Evolutionary conservation across 257 asterid species (phyloP), one percentile per base, ranked within the genome.

Genomic region (Salvia splendens): DNA sequence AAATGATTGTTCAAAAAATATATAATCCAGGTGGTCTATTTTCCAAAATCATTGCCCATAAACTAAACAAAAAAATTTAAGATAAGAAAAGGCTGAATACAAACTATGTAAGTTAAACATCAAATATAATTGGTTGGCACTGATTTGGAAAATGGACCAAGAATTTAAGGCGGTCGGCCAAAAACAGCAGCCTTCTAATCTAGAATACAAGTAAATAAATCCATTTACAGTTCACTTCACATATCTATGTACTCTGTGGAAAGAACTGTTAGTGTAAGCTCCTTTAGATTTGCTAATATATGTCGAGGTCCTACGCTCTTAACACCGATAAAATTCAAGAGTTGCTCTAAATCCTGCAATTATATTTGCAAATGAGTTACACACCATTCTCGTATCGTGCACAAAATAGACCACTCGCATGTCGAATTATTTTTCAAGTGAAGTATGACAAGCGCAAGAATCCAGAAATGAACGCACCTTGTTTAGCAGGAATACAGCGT

Each of bases 231-330:
- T 65, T 78, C 76, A 82, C 76, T 82, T 87, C 79, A 87, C 77
- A 82, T 77, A 74, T 87, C 85, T 73, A 86, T 74, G 75, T 86
- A 93, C 73, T 86, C 96, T 4, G 82, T 74, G 55, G 94, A 86
- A 80, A 86, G 92, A 79, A 93, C 80, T 49, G 85, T 80, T 79
- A 82, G 85, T 53, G 88, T 70, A 69, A 92, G 96, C 87, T 87
- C 96, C 85, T 83, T 87, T 78, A 89, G 68, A 68, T 92, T 87
- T 7, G 91, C 92, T 72, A 92, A 75, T 45, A 92, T 81, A 63
- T 87, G 93, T 51, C 96, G 84, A 5, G 98, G 98, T 64, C 98
- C 98, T 86, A 86, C 81, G 82, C 97, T 92, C 83, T 81, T 83
- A 62, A 82, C 81, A 8, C 98, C 97, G 33, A 89, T 86, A 78